phyloP scores from a whole-genome alignment of 1,284 basidiomycete genomes.

The Hemileia vastatrix region DNA sequence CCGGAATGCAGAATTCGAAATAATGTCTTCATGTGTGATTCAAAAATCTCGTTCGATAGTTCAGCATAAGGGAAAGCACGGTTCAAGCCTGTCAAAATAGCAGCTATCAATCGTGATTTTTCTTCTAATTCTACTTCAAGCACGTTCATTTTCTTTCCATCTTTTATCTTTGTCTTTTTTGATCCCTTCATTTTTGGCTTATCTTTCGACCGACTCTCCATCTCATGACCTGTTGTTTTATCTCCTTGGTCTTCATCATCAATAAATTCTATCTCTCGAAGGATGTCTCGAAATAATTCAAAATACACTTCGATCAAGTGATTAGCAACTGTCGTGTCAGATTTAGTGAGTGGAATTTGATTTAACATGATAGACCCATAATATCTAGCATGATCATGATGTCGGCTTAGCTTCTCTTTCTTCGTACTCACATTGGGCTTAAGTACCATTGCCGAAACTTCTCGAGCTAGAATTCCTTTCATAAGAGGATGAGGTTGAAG shows the following conservation, averaged over 20 bases:
- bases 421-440: slow-evolving; percentile 47
- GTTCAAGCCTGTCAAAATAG: slow-evolving; percentile 87
- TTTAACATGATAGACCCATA: slow-evolving; percentile 89
- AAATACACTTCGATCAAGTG: slow-evolving; percentile 86
- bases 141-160: slow-evolving; percentile 45
- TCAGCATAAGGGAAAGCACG: slow-evolving; percentile 88
- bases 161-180: slow-evolving; percentile 38
- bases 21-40: slow-evolving; percentile 80
- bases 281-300: slow-evolving; percentile 80
- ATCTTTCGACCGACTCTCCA: slow-evolving; percentile 44
- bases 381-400: slow-evolving; percentile 62
- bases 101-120: slow-evolving; percentile 76
- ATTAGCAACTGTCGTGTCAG: slow-evolving; percentile 67
- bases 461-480: slow-evolving; percentile 81
- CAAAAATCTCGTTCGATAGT: slow-evolving; percentile 52
- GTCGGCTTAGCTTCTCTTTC: slow-evolving; percentile 37
- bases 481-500: slow-evolving; percentile 86
- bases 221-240: slow-evolving; percentile 44
- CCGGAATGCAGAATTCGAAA: slow-evolving; percentile 88
- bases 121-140: slow-evolving; percentile 58
- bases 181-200: slow-evolving; percentile 46
- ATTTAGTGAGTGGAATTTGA: slow-evolving; percentile 70
- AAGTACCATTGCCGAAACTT: slow-evolving; percentile 70
- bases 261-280: slow-evolving; percentile 49
- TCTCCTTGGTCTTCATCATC: slow-evolving; percentile 43